These are phyloP conservation scores for Starmerella sirachaensis DNA, from an alignment of 805 yeast genomes.

Conservation along the genomic window DNA sequence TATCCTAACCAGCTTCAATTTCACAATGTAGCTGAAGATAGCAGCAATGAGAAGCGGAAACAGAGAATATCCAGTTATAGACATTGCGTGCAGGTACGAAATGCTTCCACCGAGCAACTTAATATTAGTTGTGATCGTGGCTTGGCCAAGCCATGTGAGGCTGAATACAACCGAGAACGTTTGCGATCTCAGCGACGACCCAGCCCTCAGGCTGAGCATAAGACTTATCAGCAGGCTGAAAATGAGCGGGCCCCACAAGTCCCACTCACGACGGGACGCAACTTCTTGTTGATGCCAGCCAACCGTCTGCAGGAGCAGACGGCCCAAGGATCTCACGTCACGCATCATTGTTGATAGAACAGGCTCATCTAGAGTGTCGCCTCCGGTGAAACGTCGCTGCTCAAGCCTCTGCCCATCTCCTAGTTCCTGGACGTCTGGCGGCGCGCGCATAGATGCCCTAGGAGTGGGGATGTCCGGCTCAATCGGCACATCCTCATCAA, in stretches of 20 bases:
- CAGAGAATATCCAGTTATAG: slow-evolving; percentile 58
- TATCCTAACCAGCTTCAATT: slow-evolving; percentile 39
- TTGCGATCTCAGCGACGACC: slow-evolving; percentile 35
- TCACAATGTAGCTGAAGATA: slow-evolving; percentile 37
- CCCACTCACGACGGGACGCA: slow-evolving; percentile 26
- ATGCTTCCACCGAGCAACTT: slow-evolving; percentile 51
- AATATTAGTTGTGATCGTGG: slow-evolving; percentile 50
- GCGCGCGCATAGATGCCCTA: slow-evolving; percentile 6
- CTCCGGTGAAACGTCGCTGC: slow-evolving; percentile 50
- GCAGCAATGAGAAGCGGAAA: slow-evolving; percentile 53
- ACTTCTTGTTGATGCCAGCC: slow-evolving; percentile 28
- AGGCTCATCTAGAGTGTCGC: slow-evolving; percentile 64
- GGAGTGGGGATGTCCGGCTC: slow-evolving; percentile 20
- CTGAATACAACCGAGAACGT: slow-evolving; percentile 57
- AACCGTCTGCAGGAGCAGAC: slow-evolving; percentile 33
- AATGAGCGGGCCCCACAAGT: slow-evolving; percentile 54
- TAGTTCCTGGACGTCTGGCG: slow-evolving; percentile 13
- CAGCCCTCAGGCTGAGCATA: slow-evolving; percentile 35
- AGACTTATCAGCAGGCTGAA: slow-evolving; percentile 48
- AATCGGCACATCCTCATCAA: slow-evolving; percentile 21
- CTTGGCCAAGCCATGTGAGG: slow-evolving; percentile 50
- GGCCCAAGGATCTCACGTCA: slow-evolving; percentile 36
- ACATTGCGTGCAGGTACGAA: slow-evolving; percentile 54
- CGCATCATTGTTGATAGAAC: slow-evolving; percentile 43
- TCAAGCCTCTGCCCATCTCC: slow-evolving; percentile 28